Base-by-base conservation (phyloP, 441 rosid species). In the Breynia disticha region DNA sequence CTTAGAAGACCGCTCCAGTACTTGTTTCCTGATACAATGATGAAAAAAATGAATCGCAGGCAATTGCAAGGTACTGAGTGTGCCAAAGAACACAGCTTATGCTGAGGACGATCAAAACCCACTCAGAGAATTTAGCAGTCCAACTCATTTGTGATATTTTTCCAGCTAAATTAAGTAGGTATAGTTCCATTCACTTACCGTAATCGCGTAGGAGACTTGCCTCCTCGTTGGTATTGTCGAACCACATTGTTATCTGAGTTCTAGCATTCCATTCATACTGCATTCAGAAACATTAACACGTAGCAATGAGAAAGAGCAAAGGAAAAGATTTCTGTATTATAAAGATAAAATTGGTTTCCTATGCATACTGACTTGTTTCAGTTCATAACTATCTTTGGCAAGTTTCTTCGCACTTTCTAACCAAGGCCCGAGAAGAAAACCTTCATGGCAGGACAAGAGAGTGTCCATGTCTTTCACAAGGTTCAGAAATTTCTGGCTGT, bases 251-350 rank as follows among this genome's bases (percentile, higher is more conserved):
- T 77, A 84, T 74, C 58, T 79, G 91, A 46, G 87, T 81, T 66
- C 86, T 79, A 37, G 87, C 87, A 63, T 84, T 84, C 91, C 91
- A 84, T 67, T 84, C 86, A 52, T 67, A 81, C 87, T 79, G 83
- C 52, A 66, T 54, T 43, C 18, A 16, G 16, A 65, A 44, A 35
- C 35, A 22, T 28, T n/a, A 50, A 48, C 44, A n/a, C 13, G n/a
- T 11, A 41, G 44, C 19, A 43, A 46, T 32, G 3, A 15, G 45
- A 35, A 50, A 22, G 16, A 44, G 39, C 28, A 16, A n/a, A 12
- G 2, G 13, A 19, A 41, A 41, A 15, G 44, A 7, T 28, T 35
- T 19, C 5, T 1, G 28, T 15, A 18, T 19, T 35, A 45, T 57
- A 62, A 12, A 22, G 41, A 32, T 51, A 11, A 14, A 11, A 38